Conservation (phyloP, 345 rosid species). For the Eucalyptus cloeziana region DNA sequence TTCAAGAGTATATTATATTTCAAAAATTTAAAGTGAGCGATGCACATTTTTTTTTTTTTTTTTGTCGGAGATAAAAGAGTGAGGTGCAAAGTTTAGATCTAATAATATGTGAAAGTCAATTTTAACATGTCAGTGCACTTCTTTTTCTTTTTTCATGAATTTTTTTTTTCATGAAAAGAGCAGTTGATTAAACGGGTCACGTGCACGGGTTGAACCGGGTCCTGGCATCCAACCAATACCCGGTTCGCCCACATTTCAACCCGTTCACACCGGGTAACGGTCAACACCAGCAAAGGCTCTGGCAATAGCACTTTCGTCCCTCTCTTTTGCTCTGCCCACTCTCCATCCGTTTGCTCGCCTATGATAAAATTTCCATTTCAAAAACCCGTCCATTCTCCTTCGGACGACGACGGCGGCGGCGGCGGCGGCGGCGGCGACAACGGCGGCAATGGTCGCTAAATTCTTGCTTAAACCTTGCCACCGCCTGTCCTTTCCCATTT, state of each 20-base stretch:
- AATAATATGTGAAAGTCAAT: background rate
- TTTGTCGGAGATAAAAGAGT: background rate
- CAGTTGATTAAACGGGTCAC: background rate
- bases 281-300: background rate
- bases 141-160: background rate
- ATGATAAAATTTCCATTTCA: background rate
- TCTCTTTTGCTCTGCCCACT: background rate
- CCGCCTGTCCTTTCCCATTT: background rate
- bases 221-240: background rate
- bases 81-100: background rate
- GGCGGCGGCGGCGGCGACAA: background rate
- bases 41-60: no score
- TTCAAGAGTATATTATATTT: background rate
- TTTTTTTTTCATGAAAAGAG: background rate
- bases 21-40: no score
- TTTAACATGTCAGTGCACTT: background rate
- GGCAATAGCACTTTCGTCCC: background rate
- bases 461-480: constrained; percentile 8
- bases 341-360: background rate
- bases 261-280: background rate
- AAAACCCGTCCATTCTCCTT: background rate
- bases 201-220: background rate
- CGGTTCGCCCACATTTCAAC: background rate
- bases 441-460: constrained; percentile 25
- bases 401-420: background rate